Conservation (phyloP, 2,329 filamentous ascomycete genomes). For the Neofusicoccum ribis region DNA sequence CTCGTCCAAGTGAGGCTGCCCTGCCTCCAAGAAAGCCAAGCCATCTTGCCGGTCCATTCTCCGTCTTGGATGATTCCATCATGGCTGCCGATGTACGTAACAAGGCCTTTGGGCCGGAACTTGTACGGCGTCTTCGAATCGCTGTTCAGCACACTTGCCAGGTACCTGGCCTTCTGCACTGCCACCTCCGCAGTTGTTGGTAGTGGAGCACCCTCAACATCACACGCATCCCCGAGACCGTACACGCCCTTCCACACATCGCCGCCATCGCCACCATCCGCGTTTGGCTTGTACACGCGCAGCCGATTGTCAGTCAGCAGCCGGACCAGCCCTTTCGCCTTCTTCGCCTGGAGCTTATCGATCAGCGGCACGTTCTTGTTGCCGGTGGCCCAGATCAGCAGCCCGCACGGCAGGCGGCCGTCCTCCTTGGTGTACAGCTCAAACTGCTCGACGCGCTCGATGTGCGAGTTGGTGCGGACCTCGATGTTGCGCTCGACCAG, state of each 20-base stretch:
- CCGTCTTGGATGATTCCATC: slow-evolving; percentile 45
- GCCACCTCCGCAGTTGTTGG: slow-evolving; percentile 42
- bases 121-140: slow-evolving; percentile 53
- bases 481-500: slow-evolving; percentile 39
- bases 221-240: slow-evolving; percentile 41
- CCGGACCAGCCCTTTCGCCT: slow-evolving; percentile 34
- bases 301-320: slow-evolving; percentile 39
- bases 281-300: slow-evolving; percentile 30
- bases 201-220: slow-evolving; percentile 38
- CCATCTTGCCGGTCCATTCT: slow-evolving; percentile 43
- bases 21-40: slow-evolving; percentile 48
- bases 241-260: slow-evolving; percentile 23
- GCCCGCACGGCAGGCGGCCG: slow-evolving; percentile 37
- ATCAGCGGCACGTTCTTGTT: slow-evolving; percentile 37
- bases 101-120: slow-evolving; percentile 40
- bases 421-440: slow-evolving; percentile 39
- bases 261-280: slow-evolving; percentile 27
- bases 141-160: slow-evolving; percentile 32
- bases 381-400: slow-evolving; percentile 44
- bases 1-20: slow-evolving; percentile 39
- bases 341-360: slow-evolving; percentile 36
- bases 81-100: slow-evolving; percentile 45
- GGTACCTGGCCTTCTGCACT: slow-evolving; percentile 41
- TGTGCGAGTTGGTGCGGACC: slow-evolving; percentile 41
- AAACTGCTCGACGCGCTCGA: slow-evolving; percentile 37